Base-by-base conservation (phyloP, 768 basidiomycete species). In the Stropharia rugosoannulata region DNA sequence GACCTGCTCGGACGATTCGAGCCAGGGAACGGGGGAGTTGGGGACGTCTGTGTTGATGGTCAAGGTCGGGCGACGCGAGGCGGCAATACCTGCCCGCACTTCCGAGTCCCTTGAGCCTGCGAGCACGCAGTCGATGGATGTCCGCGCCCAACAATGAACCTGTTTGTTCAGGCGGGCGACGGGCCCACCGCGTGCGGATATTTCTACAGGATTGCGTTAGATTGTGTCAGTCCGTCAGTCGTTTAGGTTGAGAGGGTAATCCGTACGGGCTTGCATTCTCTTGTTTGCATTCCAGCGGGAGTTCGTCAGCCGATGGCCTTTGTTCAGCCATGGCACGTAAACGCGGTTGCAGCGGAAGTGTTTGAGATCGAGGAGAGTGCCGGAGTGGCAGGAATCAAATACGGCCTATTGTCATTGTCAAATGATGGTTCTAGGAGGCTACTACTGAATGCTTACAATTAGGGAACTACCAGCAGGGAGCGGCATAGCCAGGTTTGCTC, bases 281-380 rank as follows among this genome's bases (percentile, higher is more conserved):
- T 54, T 67, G 22, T 65, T 71, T 7, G 48, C 49, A 38, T 73
- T 75, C 70, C 69, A 68, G 37, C 57, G 57, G 5, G 70, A 64
- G 40, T 71, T 64, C 32, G 74, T 73, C 36, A 66, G 62, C 5
- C 79, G 61, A 29, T 60, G 66, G 12, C 75, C 77, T 58, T 78
- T 79, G 37, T 74, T 77, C 2, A 73, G 55, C 77, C 77, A 80
- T 0, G 79, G 79, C 1, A 78, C 75, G 43, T 73, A 79, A 2
- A 78, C 73, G 15, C 74, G 67, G 55, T 80, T 79, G 52, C 78
- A 80, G 0, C 71, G 68, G 44, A 68, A 69, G 56, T 80, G 78
- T 11, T 73, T 67, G 3, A 80, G 65, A 54, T 79, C 79, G n/a
- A 55, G 48, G 8, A 48, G 9, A 1, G 75, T 72, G 0, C 70